A percentile compares a stretch with the other conserved stretches of the same genome.
Evolutionary conservation across 192 early-diverging fungal species (phyloP).

Genomic region (Fimicolochytrium jonesii): DNA sequence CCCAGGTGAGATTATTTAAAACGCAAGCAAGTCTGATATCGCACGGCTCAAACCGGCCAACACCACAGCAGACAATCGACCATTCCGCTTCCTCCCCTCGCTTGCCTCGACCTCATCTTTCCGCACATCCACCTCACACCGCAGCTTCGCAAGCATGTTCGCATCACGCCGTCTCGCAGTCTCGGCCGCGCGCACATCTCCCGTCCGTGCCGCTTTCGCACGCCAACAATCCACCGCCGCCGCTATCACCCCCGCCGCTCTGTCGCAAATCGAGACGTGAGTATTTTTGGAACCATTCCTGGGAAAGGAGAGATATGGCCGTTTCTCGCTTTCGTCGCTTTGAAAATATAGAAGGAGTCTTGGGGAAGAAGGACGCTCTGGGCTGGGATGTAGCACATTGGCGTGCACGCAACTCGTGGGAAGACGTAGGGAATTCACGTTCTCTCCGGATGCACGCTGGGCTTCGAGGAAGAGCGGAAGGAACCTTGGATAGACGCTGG

Average conservation of each 20-base stretch:
- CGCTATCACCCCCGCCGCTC: conserved; percentile 18
- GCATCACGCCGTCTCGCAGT: neutral
- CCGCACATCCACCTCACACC: no score
- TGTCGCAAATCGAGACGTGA: conserved; percentile 15
- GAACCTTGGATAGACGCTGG: no score
- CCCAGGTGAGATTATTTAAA: no score
- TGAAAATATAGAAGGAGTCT: neutral
- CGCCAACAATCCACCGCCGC: neutral
- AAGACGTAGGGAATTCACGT: neutral
- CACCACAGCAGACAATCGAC: no score
- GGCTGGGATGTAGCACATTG: neutral
- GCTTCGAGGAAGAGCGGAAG: no score
- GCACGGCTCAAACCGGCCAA: no score
- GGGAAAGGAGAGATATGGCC: neutral
- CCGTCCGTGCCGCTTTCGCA: neutral
- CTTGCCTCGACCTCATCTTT: no score
- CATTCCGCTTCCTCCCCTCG: no score
- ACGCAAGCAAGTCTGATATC: no score
- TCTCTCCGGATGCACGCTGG: no score
- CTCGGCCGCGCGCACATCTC: neutral
- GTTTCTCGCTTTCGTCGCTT: neutral
- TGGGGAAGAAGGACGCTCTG: neutral
- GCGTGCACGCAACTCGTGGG: neutral
- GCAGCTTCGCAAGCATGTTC: neutral
- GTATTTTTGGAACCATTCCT: neutral